These are phyloP conservation scores for Holtermannia corniformis DNA, from an alignment of 768 basidiomycete genomes.

Conservation along the genomic window DNA sequence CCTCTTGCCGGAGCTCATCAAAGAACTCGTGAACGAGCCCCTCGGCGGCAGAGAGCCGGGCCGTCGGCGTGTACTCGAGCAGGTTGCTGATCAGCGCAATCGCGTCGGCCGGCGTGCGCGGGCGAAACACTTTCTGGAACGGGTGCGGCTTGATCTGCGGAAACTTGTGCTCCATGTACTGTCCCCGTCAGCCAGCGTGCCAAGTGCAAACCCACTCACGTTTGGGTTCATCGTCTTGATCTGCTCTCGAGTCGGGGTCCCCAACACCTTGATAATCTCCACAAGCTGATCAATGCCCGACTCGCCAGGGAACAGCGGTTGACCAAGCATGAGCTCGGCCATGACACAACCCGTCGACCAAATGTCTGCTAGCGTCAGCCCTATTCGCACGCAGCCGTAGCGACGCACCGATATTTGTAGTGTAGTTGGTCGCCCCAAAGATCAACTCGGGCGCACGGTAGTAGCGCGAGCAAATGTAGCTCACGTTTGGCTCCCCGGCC, in stretches of 20 bases:
- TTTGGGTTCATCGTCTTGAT: constrained; percentile 99
- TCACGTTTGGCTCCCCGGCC: constrained; percentile 96
- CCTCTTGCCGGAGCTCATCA: constrained; percentile 84
- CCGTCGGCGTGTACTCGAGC: constrained; percentile 94
- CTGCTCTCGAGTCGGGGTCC: constrained; percentile 95
- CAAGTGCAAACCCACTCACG: constrained; percentile 31
- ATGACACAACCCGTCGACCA: constrained; percentile 99
- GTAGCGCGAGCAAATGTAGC: constrained; percentile 98
- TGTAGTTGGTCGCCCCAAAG: constrained; percentile 99
- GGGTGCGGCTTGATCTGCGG: constrained; percentile 99
- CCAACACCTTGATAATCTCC: constrained; percentile 99
- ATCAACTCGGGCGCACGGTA: constrained; percentile 99
- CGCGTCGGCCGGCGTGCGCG: constrained; percentile 89
- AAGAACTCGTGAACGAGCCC: constrained; percentile 63
- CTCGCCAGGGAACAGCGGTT: constrained; percentile 97
- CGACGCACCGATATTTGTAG: constrained; percentile 87
- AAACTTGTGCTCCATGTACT: constrained; percentile 99
- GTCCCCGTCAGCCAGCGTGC: neutral
- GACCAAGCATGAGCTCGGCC: constrained; percentile 98
- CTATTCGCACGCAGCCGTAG: constrained; percentile 1
- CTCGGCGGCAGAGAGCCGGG: constrained; percentile 66
- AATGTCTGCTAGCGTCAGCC: constrained; percentile 55
- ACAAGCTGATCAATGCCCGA: constrained; percentile 94
- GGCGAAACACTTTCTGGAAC: constrained; percentile 98
- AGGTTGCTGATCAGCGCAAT: constrained; percentile 92